Evolutionary conservation across 345 rosid species (phyloP).

Genomic region (Ceriops zippeliana): DNA sequence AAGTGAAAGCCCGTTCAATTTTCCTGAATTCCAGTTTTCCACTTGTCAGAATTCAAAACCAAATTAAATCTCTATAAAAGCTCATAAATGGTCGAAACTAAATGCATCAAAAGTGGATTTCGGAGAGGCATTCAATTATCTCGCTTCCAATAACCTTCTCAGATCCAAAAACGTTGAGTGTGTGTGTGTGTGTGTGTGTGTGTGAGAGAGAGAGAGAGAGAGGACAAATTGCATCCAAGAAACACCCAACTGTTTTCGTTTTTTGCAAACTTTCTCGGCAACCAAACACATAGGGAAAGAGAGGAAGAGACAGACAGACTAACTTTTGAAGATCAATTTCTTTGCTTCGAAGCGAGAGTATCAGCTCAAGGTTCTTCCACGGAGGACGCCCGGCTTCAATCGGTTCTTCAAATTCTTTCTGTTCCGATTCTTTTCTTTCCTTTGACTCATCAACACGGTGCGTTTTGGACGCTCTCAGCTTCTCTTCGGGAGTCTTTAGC

Average conservation of each 20-base stretch:
- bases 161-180: no score
- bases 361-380: conserved; percentile 75
- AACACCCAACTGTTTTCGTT: not conserved
- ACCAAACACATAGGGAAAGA: not conserved
- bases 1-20: conserved; percentile 56
- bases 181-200: no score
- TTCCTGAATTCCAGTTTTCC: conserved; percentile 54
- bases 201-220: no score
- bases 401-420: conserved; percentile 11
- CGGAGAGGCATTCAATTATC: no score
- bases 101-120: no score
- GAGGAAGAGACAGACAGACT: conserved; percentile 18
- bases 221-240: not conserved
- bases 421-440: conserved; percentile 16
- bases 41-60: not conserved
- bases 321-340: conserved; percentile 52
- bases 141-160: no score
- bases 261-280: not conserved
- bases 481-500: conserved; percentile 21
- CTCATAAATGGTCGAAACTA: not conserved
- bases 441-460: conserved; percentile 24
- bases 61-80: not conserved
- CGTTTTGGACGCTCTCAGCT: conserved; percentile 26
- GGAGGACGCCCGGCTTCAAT: conserved; percentile 43
- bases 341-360: conserved; percentile 49